Percentiles rank a stretch among this genome's conserved stretches.
Conservation (phyloP, 768 basidiomycete genomes). For the Naganishia vishniacii region DNA sequence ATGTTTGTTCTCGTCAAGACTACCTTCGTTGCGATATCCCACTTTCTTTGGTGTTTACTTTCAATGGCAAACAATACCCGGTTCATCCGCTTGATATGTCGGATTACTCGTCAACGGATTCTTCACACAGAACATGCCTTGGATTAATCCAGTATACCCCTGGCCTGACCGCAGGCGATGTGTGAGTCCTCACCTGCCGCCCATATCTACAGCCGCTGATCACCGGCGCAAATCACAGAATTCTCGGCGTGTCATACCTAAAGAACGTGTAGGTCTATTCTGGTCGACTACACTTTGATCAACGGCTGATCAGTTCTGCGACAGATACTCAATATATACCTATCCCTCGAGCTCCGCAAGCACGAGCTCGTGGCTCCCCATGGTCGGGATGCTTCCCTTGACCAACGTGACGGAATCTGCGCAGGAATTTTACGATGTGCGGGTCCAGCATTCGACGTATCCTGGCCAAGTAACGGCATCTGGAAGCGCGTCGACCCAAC, state of each 20-base stretch:
- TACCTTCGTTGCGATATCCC: slow-evolving; percentile 44
- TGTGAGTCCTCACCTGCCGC: too few relatives aligned
- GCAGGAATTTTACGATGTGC: slow-evolving; percentile 46
- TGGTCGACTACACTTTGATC: neutral
- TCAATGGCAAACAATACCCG: slow-evolving; percentile 35
- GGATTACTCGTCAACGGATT: slow-evolving; percentile 37
- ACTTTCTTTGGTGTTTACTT: slow-evolving; percentile 40
- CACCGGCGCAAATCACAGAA: too few relatives aligned
- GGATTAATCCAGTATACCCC: slow-evolving; percentile 45
- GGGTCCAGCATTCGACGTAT: slow-evolving; percentile 30
- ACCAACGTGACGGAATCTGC: slow-evolving; percentile 43
- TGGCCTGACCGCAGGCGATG: slow-evolving; percentile 39
- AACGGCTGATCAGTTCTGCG: neutral
- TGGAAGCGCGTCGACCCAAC: slow-evolving; percentile 2
- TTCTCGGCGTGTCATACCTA: slow-evolving; percentile 44
- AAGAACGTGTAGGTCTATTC: slow-evolving; percentile 42
- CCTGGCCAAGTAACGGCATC: neutral
- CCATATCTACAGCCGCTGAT: too few relatives aligned
- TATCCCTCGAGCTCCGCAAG: slow-evolving; percentile 38
- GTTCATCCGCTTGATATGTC: slow-evolving; percentile 47
- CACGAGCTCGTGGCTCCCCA: slow-evolving; percentile 38
- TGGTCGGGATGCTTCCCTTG: slow-evolving; percentile 40
- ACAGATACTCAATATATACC: slow-evolving; percentile 29
- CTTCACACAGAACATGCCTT: slow-evolving; percentile 40
- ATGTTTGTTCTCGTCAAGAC: slow-evolving; percentile 28